These are phyloP conservation scores for Orychophragmus violaceus DNA, from an alignment of 345 rosid genomes.

Conservation along the genomic window DNA sequence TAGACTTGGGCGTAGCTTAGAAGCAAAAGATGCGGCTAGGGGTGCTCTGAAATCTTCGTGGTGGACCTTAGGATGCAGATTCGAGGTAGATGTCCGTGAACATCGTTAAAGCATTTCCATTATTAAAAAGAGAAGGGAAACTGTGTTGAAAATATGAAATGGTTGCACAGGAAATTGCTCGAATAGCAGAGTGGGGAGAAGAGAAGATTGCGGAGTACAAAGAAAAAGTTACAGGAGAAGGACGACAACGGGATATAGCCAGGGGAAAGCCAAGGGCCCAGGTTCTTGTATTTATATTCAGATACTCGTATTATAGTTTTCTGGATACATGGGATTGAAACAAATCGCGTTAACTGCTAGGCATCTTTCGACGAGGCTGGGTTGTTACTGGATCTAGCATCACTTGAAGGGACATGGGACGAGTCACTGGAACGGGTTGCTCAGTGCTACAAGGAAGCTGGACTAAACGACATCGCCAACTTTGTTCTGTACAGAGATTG, in stretches of 20 bases:
- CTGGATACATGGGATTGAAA: neutral
- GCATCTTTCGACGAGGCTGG: constrained; percentile 66
- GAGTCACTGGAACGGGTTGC: constrained; percentile 49
- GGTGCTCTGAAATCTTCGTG: constrained; percentile 84
- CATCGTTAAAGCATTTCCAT: neutral
- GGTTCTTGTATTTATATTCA: constrained; percentile 33
- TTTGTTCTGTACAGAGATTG: constrained; percentile 54
- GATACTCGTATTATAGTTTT: neutral
- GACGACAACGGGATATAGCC: constrained; percentile 56
- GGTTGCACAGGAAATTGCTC: constrained; percentile 49
- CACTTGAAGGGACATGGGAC: constrained; percentile 82
- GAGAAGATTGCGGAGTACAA: constrained; percentile 65
- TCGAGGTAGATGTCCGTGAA: constrained; percentile 38
- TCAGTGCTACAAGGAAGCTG: constrained; percentile 66
- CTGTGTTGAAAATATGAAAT: constrained; percentile 4
- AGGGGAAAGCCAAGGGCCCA: constrained; percentile 69
- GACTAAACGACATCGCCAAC: constrained; percentile 52
- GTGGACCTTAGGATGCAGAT: constrained; percentile 90
- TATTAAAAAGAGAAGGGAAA: neutral
- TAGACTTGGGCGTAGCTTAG: constrained; percentile 63
- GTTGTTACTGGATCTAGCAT: constrained; percentile 73
- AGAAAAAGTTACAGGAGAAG: constrained; percentile 66
- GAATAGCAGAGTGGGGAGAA: constrained; percentile 70
- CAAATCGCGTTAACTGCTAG: constrained; percentile 31
- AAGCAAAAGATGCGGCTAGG: constrained; percentile 97